These are phyloP conservation scores for Tulasnella sp. DNA, from an alignment of 768 basidiomycete species.

Conservation along the genomic window DNA sequence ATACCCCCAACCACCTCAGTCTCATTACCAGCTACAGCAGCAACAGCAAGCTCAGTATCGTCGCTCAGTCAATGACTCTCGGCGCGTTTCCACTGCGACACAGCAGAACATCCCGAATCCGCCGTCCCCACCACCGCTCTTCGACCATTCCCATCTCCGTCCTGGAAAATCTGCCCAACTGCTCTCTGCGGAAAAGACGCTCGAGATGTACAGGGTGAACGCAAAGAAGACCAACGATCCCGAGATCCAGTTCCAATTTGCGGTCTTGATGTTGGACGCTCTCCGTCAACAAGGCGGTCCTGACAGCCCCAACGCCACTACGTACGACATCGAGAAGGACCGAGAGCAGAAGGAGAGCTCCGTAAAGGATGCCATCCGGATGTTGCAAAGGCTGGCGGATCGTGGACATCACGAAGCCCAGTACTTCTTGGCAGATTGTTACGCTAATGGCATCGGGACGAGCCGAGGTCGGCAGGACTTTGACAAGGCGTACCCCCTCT, in stretches of 20 bases:
- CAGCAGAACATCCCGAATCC: background rate
- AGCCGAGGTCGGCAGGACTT: constrained; percentile 86
- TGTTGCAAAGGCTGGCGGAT: constrained; percentile 86
- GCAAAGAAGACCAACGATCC: constrained; percentile 99
- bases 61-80: background rate
- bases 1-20: constrained; percentile 4
- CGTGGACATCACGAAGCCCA: constrained; percentile 89
- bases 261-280: constrained; percentile 97
- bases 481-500: constrained; percentile 91
- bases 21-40: constrained; percentile 10
- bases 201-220: constrained; percentile 93
- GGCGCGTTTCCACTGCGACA: background rate
- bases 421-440: constrained; percentile 97
- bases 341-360: constrained; percentile 76
- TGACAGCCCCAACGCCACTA: constrained; percentile 40
- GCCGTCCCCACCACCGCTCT: constrained; percentile 29
- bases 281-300: constrained; percentile 72
- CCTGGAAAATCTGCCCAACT: constrained; percentile 89
- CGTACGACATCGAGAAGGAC: constrained; percentile 70
- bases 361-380: constrained; percentile 69
- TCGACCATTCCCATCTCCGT: constrained; percentile 84
- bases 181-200: constrained; percentile 87
- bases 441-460: constrained; percentile 95
- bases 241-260: constrained; percentile 94
- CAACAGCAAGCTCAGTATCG: constrained; percentile 9